These are phyloP conservation scores for Claviceps pazoutovae DNA, from an alignment of 2,329 filamentous ascomycete genomes.

Conservation along the genomic window DNA sequence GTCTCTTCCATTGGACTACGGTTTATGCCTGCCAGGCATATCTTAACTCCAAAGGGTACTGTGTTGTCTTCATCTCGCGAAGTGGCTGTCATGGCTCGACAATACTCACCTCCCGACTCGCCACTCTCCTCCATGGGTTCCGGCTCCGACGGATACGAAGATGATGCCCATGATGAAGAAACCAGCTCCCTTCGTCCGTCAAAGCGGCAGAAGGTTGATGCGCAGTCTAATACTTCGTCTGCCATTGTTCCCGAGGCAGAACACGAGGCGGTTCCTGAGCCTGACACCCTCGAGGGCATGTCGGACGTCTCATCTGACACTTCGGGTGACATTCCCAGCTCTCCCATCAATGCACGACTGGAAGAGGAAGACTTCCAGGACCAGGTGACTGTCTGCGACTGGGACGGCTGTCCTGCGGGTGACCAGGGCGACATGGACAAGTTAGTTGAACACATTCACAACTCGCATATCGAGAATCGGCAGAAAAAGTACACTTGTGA, in stretches of 20 bases:
- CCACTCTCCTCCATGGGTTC: constrained; percentile 34
- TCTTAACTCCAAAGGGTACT: neutral
- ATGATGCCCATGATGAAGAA: constrained; percentile 29
- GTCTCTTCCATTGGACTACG: neutral
- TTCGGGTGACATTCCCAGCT: constrained; percentile 68
- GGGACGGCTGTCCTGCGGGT: constrained; percentile 59
- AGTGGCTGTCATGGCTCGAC: constrained; percentile 21
- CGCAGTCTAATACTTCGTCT: constrained; percentile 31
- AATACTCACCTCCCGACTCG: constrained; percentile 28
- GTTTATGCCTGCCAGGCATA: neutral
- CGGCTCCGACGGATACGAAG: constrained; percentile 30
- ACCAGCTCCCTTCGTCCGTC: constrained; percentile 27
- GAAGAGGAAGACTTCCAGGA: constrained; percentile 66
- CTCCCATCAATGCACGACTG: constrained; percentile 49
- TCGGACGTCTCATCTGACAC: constrained; percentile 81
- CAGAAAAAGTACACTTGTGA: constrained; percentile 98
- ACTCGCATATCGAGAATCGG: constrained; percentile 82
- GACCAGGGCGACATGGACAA: constrained; percentile 70
- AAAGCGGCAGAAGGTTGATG: constrained; percentile 33
- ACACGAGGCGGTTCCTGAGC: constrained; percentile 31
- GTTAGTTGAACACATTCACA: constrained; percentile 73
- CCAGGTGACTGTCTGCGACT: constrained; percentile 64
- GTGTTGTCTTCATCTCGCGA: constrained; percentile 1
- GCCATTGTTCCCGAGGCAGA: constrained; percentile 28
- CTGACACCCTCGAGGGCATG: constrained; percentile 41